These are phyloP conservation scores for Angophora floribunda DNA, from an alignment of 345 rosid genomes.

Conservation along the genomic window DNA sequence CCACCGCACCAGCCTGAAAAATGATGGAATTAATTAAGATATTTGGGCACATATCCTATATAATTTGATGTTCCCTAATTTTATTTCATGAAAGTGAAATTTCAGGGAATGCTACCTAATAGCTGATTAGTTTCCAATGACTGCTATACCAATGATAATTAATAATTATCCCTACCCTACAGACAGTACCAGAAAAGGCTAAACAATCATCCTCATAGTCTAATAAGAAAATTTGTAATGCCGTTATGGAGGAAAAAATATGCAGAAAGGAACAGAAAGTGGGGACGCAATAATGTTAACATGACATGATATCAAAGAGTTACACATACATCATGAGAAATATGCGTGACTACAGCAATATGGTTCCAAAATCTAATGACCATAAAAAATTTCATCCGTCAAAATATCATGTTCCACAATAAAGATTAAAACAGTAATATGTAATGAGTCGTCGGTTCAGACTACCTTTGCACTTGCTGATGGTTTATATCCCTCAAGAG, in stretches of 20 bases:
- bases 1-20: slow-evolving; percentile 64
- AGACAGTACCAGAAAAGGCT: neutral
- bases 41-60: neutral
- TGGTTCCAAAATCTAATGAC: neutral
- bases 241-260: neutral
- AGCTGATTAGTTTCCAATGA: neutral
- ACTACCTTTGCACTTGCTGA: slow-evolving; percentile 76
- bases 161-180: neutral
- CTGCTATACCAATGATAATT: neutral
- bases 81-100: neutral
- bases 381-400: neutral
- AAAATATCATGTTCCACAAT: neutral
- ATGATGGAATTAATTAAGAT: neutral
- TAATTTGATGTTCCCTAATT: neutral
- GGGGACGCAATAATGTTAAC: neutral
- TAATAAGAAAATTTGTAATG: neutral
- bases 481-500: slow-evolving; percentile 84
- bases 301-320: neutral
- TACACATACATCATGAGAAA: neutral
- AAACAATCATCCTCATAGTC: neutral
- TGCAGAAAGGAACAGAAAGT: neutral
- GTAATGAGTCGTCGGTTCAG: neutral
- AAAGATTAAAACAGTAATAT: neutral
- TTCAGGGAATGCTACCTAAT: neutral
- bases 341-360: neutral